Percentiles rank a stretch among this genome's conserved stretches.
These are phyloP conservation scores for Zizania palustris DNA, from an alignment of 202 grass and related monocot species.

Conservation along the genomic window DNA sequence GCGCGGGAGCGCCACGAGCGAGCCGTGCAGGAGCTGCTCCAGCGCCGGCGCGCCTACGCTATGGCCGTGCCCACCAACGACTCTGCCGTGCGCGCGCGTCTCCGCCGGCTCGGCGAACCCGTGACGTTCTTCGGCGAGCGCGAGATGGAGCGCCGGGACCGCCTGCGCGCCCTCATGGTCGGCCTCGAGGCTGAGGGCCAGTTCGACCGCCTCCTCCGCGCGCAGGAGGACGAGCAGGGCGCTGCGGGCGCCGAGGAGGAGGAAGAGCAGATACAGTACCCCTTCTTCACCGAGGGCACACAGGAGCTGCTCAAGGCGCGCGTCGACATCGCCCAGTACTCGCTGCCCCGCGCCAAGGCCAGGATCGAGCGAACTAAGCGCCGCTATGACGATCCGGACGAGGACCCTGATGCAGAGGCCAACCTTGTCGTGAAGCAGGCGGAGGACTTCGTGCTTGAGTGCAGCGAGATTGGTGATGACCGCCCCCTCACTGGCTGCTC, in stretches of 20 bases:
- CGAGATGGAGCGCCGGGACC: conserved; percentile 89
- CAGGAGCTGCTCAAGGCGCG: conserved; percentile 74
- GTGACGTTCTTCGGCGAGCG: conserved; percentile 80
- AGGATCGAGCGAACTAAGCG: conserved; percentile 82
- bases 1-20: conserved; percentile 92
- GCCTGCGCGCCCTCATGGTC: conserved; percentile 82
- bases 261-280: conserved; percentile 67
- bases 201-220: conserved; percentile 70
- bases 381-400: conserved; percentile 72
- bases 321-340: conserved; percentile 63
- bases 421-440: conserved; percentile 72
- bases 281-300: conserved; percentile 87
- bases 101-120: conserved; percentile 81
- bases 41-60: conserved; percentile 78
- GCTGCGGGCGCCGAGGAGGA: conserved; percentile 43
- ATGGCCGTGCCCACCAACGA: conserved; percentile 96
- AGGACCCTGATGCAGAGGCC: conserved; percentile 81
- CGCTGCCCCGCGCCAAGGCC: conserved; percentile 63
- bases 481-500: conserved; percentile 85
- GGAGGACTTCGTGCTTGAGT: conserved; percentile 70
- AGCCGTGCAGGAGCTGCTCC: conserved; percentile 83
- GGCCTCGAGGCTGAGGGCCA: conserved; percentile 76
- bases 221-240: conserved; percentile 74
- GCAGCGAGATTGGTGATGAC: conserved; percentile 89
- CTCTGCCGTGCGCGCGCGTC: conserved; percentile 67